Evolutionary conservation across 345 rosid genomes (phyloP), one percentile per base, ranked within the genome.

Genomic region (Salix purpurea): DNA sequence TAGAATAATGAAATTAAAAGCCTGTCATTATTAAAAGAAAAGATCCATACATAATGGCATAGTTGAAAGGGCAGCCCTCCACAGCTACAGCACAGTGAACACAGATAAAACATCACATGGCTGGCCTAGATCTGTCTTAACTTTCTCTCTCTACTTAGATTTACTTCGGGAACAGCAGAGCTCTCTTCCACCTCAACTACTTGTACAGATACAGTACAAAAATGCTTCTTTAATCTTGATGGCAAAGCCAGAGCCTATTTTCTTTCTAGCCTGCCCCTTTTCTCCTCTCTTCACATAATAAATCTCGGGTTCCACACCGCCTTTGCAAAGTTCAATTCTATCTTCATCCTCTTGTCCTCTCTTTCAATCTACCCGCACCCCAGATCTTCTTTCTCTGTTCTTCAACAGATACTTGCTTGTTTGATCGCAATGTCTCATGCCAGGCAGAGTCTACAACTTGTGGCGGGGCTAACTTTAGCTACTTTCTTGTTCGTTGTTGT

Each of bases 391-490:
- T 69, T 71, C 65, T 77, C 23, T 7, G 46, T 66, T 69, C 76
- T 81, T 39, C 69, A 8, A 2, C 5, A 19, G 8, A 37, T 46
- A 24, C 12, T 67, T 56, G 4, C 37, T 37, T 7, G 19, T 40
- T 9, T 30, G 24, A 50, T 50, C 61, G 11, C 30, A 52, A 13
- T 32, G 69, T 82, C 65, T 74, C 71, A 72, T 70, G 83, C 83
- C 84, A 92, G 89, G 96, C 92, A 85, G 46, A 19, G 82, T 80
- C 79, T 94, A 72, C 74, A 82, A 83, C 84, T 89, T 61, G 74
- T 91, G 46, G 88, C 90, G 1, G 86, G 81, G 71, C 77, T 85
- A 15, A 74, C 88, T 75, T 15, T 82, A 32, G 78, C 88, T 67
- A 68, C 83, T 65, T 36, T 91, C 65, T 76, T 87, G 62, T 64